These are phyloP conservation scores for Gnaphalium uliginosum DNA, from an alignment of 129 eudicot genomes.

Conservation along the genomic window DNA sequence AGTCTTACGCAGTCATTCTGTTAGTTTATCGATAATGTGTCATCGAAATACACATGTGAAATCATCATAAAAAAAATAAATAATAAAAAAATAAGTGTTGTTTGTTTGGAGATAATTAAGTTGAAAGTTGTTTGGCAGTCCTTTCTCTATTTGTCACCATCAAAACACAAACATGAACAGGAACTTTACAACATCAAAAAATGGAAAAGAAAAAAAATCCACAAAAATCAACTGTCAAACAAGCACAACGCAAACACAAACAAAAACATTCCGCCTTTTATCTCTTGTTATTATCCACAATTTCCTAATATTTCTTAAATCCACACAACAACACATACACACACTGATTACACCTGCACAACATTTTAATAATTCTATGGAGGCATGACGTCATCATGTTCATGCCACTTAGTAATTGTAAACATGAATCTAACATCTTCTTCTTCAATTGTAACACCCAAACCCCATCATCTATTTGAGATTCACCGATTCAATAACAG, in stretches of 20 bases:
- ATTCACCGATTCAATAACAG: conserved; percentile 25
- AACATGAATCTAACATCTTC: conserved; percentile 39
- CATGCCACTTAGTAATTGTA: conserved; percentile 36
- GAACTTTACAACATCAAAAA: conserved; percentile 13
- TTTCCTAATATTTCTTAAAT: conserved; percentile 26
- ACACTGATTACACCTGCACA: background rate
- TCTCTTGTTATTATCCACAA: conserved; percentile 33
- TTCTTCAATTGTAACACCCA: conserved; percentile 17
- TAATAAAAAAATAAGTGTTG: no score
- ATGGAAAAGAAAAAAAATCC: conserved; percentile 20
- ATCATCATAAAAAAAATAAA: no score
- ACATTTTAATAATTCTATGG: conserved; percentile 23
- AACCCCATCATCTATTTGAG: conserved; percentile 31
- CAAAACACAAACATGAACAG: background rate
- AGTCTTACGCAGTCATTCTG: no score
- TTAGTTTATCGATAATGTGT: no score
- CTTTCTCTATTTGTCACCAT: conserved; percentile 24
- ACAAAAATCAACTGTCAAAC: conserved; percentile 28
- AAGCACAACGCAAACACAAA: conserved; percentile 15
- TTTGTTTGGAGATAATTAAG: conserved; percentile 20
- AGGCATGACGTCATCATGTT: conserved; percentile 38
- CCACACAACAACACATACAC: conserved; percentile 15
- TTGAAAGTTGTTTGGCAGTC: conserved; percentile 35
- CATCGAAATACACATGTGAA: no score
- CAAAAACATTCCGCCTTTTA: conserved; percentile 14